phyloP scores from a whole-genome alignment of 306 rosid genomes.

The Ormosia semicastrata region DNA sequence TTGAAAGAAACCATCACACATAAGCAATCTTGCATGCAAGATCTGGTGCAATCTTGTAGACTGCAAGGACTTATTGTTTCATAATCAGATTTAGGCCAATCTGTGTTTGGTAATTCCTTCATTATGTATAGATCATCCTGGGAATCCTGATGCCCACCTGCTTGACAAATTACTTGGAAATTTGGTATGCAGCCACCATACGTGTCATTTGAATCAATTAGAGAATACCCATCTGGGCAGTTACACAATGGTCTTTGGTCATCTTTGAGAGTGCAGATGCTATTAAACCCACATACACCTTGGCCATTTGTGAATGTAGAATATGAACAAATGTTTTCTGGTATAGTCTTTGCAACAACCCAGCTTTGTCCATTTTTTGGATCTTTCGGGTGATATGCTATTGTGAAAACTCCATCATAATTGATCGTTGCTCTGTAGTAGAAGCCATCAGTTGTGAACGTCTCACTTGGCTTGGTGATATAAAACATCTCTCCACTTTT shows the following conservation, averaged over 20 bases:
- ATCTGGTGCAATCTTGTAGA: neutral
- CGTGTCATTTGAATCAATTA: conserved; percentile 8
- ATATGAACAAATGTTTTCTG: conserved; percentile 32
- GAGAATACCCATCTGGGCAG: conserved; percentile 14
- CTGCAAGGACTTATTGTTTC: conserved; percentile 10
- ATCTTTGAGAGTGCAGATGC: conserved; percentile 32
- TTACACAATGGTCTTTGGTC: conserved; percentile 31
- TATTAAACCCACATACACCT: conserved; percentile 54
- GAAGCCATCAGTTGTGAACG: neutral
- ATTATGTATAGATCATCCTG: neutral
- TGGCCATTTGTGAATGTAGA: neutral
- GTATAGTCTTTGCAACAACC: neutral
- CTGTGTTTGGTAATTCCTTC: conserved; percentile 10
- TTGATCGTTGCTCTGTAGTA: conserved; percentile 47
- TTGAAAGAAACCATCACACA: conserved; percentile 22
- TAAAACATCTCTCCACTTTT: conserved; percentile 4
- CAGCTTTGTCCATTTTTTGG: conserved; percentile 14
- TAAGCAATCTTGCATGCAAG: conserved; percentile 27
- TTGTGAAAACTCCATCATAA: conserved; percentile 51
- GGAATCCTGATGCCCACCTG: neutral
- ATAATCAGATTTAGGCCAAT: conserved; percentile 20
- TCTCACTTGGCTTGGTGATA: neutral
- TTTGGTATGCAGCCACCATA: conserved; percentile 20
- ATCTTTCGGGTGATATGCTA: conserved; percentile 34
- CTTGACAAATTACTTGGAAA: conserved; percentile 22